Evolutionary conservation across 139 green algal genomes (phyloP).

Genomic region (Axilococcus clingmanii): DNA sequence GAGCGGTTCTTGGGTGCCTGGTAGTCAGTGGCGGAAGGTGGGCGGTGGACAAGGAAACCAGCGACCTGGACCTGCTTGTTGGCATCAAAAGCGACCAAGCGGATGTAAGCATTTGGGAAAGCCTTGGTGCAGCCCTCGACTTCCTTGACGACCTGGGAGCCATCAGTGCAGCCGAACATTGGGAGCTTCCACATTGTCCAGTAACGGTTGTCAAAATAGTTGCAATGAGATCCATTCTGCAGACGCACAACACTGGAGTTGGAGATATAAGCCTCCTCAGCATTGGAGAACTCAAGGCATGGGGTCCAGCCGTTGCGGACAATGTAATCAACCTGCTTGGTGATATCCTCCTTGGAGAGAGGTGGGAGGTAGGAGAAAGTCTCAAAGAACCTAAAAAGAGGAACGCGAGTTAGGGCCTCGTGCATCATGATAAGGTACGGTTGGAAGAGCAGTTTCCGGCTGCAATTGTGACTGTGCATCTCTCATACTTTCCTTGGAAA

Average conservation of each 20-base stretch:
- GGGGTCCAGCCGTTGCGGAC: conserved; percentile 75
- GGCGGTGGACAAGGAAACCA: conserved; percentile 16
- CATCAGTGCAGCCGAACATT: conserved; percentile 98
- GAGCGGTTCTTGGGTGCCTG: conserved; percentile 10
- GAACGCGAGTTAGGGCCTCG: neutral
- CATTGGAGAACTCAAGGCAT: conserved; percentile 90
- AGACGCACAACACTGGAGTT: conserved; percentile 55
- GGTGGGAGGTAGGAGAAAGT: conserved; percentile 98
- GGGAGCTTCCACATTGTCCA: conserved; percentile 99
- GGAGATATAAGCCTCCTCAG: conserved; percentile 58
- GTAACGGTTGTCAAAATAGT: conserved; percentile 83
- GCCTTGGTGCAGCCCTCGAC: conserved; percentile 62
- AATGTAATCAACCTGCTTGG: conserved; percentile 93
- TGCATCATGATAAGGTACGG: neutral
- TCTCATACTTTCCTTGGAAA: too few species aligned
- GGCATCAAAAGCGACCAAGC: conserved; percentile 72
- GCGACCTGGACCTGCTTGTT: conserved; percentile 61
- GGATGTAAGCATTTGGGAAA: conserved; percentile 91
- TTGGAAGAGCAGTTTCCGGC: neutral
- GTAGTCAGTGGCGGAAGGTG: conserved; percentile 5
- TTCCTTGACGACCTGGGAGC: conserved; percentile 84
- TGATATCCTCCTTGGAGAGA: conserved; percentile 82
- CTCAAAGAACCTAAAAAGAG: conserved; percentile 83
- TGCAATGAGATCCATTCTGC: conserved; percentile 23
- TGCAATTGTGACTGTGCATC: too few species aligned